Evolutionary conservation across 169 alveolate genomes (phyloP).

Genomic region (Eimeria zaria): DNA sequence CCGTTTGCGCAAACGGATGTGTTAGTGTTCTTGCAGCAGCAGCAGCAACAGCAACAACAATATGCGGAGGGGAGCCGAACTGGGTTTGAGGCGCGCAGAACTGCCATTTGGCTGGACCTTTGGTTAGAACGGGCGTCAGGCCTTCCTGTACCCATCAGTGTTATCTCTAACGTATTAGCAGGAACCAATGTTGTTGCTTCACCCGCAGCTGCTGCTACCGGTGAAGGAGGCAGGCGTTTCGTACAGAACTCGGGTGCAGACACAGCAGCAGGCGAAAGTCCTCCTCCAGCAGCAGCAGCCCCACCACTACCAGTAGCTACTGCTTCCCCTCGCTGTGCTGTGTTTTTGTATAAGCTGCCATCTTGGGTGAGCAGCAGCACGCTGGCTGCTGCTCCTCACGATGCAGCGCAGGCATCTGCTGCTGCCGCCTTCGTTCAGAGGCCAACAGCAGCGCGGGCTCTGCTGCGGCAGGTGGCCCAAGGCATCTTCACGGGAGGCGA

Average conservation of each 20-base stretch:
- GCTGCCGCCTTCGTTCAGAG: slow-evolving; percentile 63
- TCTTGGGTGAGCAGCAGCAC: slow-evolving; percentile 66
- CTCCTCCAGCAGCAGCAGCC: slow-evolving; percentile 19
- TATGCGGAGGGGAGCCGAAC: not conserved
- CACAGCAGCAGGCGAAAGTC: slow-evolving; percentile 43
- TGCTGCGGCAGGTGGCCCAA: slow-evolving; percentile 32
- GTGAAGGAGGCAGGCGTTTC: not conserved
- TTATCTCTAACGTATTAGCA: not conserved
- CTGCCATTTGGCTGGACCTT: slow-evolving; percentile 45
- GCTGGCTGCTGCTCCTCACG: slow-evolving; percentile 66
- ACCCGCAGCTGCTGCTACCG: slow-evolving; percentile 32
- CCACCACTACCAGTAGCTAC: slow-evolving; percentile 8
- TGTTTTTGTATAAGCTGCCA: slow-evolving; percentile 31
- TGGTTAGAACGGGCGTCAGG: slow-evolving; percentile 41
- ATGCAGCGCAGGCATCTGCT: slow-evolving; percentile 72
- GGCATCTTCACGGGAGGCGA: slow-evolving; percentile 23
- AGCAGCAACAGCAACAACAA: slow-evolving; percentile 31
- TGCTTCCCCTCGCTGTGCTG: slow-evolving; percentile 60
- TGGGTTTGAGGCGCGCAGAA: not conserved
- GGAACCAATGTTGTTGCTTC: not conserved
- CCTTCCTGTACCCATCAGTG: slow-evolving; percentile 44
- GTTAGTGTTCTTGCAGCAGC: slow-evolving; percentile 6
- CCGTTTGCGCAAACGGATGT: slow-evolving; percentile 7
- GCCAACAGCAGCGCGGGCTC: slow-evolving; percentile 50
- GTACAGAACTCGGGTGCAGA: slow-evolving; percentile 14